These are phyloP conservation scores for Bacidia gigantensis DNA, from an alignment of 495 filamentous ascomycete genomes.

Conservation along the genomic window DNA sequence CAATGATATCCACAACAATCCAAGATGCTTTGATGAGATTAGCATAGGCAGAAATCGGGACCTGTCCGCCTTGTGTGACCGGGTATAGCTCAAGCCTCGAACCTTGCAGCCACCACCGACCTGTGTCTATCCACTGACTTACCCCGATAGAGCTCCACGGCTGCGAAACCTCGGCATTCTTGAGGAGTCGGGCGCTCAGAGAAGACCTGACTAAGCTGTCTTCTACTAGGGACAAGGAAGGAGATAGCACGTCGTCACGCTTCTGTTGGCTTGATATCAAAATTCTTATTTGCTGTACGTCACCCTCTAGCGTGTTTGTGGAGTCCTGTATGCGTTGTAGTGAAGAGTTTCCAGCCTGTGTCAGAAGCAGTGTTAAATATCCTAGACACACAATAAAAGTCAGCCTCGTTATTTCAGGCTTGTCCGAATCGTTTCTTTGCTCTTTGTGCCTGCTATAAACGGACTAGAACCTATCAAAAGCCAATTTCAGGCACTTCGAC, in stretches of 20 bases:
- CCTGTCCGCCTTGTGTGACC: not conserved
- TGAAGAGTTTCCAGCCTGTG: constrained; percentile 20
- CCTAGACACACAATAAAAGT: too few relatives aligned
- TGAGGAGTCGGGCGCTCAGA: constrained; percentile 14
- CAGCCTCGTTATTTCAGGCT: too few relatives aligned
- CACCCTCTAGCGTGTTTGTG: constrained; percentile 8
- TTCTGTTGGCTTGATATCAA: constrained; percentile 1
- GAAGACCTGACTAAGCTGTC: constrained; percentile 1
- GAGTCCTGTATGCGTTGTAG: constrained; percentile 20
- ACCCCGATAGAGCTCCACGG: constrained; percentile 22
- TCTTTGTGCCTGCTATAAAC: too few relatives aligned
- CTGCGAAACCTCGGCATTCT: constrained; percentile 15
- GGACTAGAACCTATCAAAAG: too few relatives aligned
- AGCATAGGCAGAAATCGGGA: constrained; percentile 12
- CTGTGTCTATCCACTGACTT: constrained; percentile 24
- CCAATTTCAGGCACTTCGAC: too few relatives aligned
- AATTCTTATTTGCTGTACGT: constrained; percentile 15
- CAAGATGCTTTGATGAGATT: constrained; percentile 22
- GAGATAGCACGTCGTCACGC: not conserved
- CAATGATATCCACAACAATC: constrained; percentile 18
- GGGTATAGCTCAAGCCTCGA: constrained; percentile 12
- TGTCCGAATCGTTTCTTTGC: too few relatives aligned
- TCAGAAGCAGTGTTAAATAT: constrained; percentile 19
- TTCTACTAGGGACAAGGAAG: constrained; percentile 5
- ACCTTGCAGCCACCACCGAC: constrained; percentile 23